Evolutionary conservation across 129 eudicot species (phyloP).

Genomic region (Oenanthe sinensis): DNA sequence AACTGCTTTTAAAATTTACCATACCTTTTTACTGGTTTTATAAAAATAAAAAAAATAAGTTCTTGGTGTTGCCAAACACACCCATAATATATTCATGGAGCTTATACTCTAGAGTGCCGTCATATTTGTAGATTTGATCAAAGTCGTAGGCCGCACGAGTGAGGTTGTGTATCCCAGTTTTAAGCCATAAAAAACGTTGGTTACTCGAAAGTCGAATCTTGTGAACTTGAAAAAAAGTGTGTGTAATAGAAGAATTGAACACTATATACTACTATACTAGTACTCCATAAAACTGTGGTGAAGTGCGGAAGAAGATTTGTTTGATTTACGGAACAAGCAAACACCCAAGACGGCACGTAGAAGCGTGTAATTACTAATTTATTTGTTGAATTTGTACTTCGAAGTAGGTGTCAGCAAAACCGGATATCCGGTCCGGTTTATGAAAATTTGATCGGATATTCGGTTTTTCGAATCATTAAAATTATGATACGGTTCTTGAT

Average conservation of each 20-base stretch:
- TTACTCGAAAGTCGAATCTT: constrained; percentile 31
- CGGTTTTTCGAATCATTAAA: too few relatives aligned
- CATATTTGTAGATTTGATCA: constrained; percentile 10
- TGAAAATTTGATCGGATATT: too few relatives aligned
- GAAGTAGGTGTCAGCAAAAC: too few relatives aligned
- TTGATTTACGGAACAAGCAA: constrained; percentile 39
- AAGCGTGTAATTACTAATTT: neutral
- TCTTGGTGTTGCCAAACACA: too few relatives aligned
- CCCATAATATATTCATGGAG: too few relatives aligned
- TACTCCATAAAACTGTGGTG: constrained; percentile 9
- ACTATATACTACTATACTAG: neutral
- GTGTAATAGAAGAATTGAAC: constrained; percentile 6
- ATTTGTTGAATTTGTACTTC: too few relatives aligned
- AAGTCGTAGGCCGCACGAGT: constrained; percentile 61
- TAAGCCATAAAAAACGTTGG: constrained; percentile 38
- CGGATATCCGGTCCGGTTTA: too few relatives aligned
- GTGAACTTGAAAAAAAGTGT: constrained; percentile 16
- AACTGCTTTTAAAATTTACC: too few relatives aligned
- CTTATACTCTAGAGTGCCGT: too few relatives aligned
- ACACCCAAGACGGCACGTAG: constrained; percentile 74
- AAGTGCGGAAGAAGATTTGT: constrained; percentile 64
- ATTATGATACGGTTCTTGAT: too few relatives aligned
- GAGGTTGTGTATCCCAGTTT: constrained; percentile 41
- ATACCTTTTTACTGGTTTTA: too few relatives aligned
- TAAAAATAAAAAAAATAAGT: too few relatives aligned